These are phyloP conservation scores for Podospora conica DNA, from an alignment of 495 filamentous ascomycete species.

Conservation along the genomic window DNA sequence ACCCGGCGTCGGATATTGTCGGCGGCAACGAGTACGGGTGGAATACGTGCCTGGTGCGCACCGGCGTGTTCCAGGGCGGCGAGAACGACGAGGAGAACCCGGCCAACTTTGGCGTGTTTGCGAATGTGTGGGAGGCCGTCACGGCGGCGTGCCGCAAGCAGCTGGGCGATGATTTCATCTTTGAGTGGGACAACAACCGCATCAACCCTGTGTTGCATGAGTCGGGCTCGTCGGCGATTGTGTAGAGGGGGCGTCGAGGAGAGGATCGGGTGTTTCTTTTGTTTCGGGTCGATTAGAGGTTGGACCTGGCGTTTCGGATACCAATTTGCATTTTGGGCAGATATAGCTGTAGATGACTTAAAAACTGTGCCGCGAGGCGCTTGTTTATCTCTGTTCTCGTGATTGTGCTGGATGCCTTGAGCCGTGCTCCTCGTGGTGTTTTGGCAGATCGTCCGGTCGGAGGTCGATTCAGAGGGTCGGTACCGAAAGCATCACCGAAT, in stretches of 20 bases:
- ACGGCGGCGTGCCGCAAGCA: conserved; percentile 92
- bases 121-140: conserved; percentile 78
- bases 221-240: conserved; percentile 46
- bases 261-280: background rate
- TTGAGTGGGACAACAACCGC: conserved; percentile 40
- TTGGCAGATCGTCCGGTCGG: background rate
- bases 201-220: conserved; percentile 62
- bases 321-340: background rate
- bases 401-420: background rate
- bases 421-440: background rate
- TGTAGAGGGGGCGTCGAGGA: conserved; percentile 16
- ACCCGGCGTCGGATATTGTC: conserved; percentile 71
- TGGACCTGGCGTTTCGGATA: background rate
- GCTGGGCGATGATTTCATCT: conserved; percentile 53
- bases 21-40: conserved; percentile 78
- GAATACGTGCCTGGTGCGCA: conserved; percentile 78
- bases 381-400: background rate
- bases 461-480: too few species aligned
- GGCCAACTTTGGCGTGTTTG: conserved; percentile 84
- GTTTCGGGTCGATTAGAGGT: background rate
- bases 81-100: conserved; percentile 91
- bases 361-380: background rate
- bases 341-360: background rate
- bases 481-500: too few species aligned
- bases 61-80: conserved; percentile 49